phyloP scores from a whole-genome alignment of 1,284 basidiomycete genomes.

The Sporisorium reilianum region DNA sequence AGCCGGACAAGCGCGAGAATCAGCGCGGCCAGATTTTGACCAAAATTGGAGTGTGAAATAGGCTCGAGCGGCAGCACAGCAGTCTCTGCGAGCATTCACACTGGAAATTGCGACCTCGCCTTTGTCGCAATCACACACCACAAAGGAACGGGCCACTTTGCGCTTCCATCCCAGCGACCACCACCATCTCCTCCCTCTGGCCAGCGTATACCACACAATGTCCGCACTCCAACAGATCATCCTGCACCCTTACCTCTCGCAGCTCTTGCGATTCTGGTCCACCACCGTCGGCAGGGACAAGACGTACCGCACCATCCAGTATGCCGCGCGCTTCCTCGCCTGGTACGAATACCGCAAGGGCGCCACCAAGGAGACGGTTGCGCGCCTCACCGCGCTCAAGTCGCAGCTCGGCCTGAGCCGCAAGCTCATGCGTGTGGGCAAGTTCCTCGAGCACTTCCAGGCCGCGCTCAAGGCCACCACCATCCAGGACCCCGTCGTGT shows the following conservation, averaged over 20 bases:
- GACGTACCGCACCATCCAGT: conserved; percentile 92
- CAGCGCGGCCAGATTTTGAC: too few relatives aligned
- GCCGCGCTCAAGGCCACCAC: conserved; percentile 83
- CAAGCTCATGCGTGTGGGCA: conserved; percentile 85
- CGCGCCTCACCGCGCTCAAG: conserved; percentile 70
- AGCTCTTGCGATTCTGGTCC: conserved; percentile 68
- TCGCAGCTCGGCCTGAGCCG: conserved; percentile 70
- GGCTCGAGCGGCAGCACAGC: background rate
- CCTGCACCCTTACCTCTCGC: conserved; percentile 67
- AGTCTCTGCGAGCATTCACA: conserved; percentile 2
- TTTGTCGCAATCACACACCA: background rate
- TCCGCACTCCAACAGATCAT: conserved; percentile 68
- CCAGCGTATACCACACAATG: conserved; percentile 39
- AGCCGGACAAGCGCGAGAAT: conserved; percentile 3
- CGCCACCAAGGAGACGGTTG: conserved; percentile 70
- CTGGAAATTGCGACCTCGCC: background rate
- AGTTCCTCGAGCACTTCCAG: conserved; percentile 94
- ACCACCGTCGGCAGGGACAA: conserved; percentile 72
- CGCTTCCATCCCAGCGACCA: background rate
- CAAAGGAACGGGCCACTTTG: conserved; percentile 1
- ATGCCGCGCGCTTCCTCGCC: conserved; percentile 88
- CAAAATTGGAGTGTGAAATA: conserved; percentile 5
- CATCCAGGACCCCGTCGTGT: conserved; percentile 77
- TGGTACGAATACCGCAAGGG: conserved; percentile 75
- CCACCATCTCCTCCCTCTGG: conserved; percentile 3